Base-by-base conservation (phyloP, 73 alveolate species). In the Tetrahymena malaccensis region DNA sequence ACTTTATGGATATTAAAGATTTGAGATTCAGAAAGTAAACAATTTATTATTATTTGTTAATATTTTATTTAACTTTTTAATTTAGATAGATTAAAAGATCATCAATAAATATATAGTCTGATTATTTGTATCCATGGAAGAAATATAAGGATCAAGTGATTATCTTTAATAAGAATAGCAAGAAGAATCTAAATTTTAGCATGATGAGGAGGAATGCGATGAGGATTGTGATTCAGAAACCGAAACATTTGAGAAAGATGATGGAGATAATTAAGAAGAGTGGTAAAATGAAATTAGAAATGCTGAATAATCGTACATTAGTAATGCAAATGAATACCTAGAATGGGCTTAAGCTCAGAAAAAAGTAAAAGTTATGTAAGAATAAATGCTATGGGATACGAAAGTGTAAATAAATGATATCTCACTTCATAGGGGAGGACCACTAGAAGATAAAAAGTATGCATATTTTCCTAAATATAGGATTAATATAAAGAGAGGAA, bases 391-490 rank as follows among this genome's bases (percentile, higher is more conserved):
- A 70, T 70, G 89, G 89, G 89, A 43, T 35, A 33, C 38, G 3
- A 85, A 34, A n/a, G 83, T 85, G 27, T 9, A 27, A 27, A 57
- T 93, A 21, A 37, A 89, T 55, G 95, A 89, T 55, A 95, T 89
- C 19, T 95, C 97, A 4, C 58, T 95, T 13, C 97, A 95, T 50
- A 89, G 94, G 27, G 85, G 94, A 34, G 97, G 97, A 31, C 95
- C 97, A 12, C 55, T 43, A 13, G 97, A 95, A 34, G 95, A 95
- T 55, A 95, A 95, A 55, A 43, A 33, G 10, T 89, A 95, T 33
- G 85, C 94, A 21, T 85, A 95, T 43, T 70, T 85, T 85, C 97
- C 97, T 9, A 84, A 43, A 43, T 85, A 43, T n/a, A 38, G 93
- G 22, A 44, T 89, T 35, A 70, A 70, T 70, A 70, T 70, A 5